These are phyloP conservation scores for Pichia rugopelliculosa DNA, from an alignment of 805 yeast genomes.

Conservation along the genomic window DNA sequence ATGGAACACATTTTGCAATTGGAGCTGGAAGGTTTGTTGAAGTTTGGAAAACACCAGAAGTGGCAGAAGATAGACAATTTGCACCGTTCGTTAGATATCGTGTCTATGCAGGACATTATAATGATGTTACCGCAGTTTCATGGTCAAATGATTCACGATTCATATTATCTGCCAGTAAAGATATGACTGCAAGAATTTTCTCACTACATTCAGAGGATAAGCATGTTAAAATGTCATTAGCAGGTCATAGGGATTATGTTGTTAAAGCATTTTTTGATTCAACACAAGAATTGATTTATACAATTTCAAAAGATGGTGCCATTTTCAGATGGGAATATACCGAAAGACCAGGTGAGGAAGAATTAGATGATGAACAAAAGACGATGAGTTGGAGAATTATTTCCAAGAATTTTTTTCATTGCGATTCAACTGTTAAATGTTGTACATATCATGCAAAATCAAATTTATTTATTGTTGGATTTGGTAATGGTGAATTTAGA, in stretches of 20 bases:
- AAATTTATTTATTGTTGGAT: constrained; percentile 79
- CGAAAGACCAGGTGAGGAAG: constrained; percentile 43
- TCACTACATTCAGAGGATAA: constrained; percentile 66
- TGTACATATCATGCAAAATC: constrained; percentile 73
- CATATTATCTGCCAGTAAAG: constrained; percentile 79
- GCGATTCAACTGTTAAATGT: constrained; percentile 67
- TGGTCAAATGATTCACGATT: constrained; percentile 94
- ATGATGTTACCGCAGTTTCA: constrained; percentile 65
- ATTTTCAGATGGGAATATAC: constrained; percentile 86
- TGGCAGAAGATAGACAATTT: constrained; percentile 80
- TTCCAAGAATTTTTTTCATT: constrained; percentile 64
- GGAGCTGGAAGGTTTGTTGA: constrained; percentile 79
- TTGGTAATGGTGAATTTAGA: constrained; percentile 83
- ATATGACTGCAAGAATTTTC: constrained; percentile 79
- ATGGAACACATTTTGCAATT: constrained; percentile 80
- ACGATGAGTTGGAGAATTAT: constrained; percentile 76
- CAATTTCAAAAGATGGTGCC: constrained; percentile 93
- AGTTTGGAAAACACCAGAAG: constrained; percentile 87
- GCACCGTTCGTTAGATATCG: constrained; percentile 92
- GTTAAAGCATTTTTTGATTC: constrained; percentile 78
- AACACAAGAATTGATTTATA: constrained; percentile 85
- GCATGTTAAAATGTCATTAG: constrained; percentile 74
- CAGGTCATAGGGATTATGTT: constrained; percentile 90
- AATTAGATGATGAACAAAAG: constrained; percentile 35
- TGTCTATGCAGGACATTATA: constrained; percentile 87